A percentile compares a stretch with the other conserved stretches of the same genome.
phyloP scores from a whole-genome alignment of 257 asterid genomes.

The Lithospermum erythrorhizon region DNA sequence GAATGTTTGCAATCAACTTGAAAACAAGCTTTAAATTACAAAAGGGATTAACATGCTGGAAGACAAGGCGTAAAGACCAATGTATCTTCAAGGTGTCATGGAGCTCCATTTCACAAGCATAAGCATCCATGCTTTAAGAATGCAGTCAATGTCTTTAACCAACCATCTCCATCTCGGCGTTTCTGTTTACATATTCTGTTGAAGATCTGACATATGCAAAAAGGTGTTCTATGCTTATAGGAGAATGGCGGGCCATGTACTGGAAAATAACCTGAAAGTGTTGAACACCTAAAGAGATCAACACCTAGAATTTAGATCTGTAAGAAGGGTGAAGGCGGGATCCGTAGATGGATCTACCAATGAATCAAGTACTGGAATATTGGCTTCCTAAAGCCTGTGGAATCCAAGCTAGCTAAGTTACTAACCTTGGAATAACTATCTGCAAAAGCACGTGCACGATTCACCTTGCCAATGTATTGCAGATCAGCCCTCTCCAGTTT shows the following conservation, averaged over 20 bases:
- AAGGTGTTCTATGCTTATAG: conserved; percentile 65
- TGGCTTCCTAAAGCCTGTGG: background rate
- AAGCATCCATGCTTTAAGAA: background rate
- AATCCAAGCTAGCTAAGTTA: background rate
- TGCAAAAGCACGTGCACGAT: conserved; percentile 78
- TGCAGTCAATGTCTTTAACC: conserved; percentile 23
- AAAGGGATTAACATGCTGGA: too few relatives aligned
- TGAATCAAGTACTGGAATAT: background rate
- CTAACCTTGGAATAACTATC: conserved; percentile 93
- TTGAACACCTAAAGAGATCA: background rate
- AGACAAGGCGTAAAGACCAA: background rate
- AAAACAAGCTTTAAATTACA: too few relatives aligned
- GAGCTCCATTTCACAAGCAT: too few relatives aligned
- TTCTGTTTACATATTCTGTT: conserved; percentile 23
- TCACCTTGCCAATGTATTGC: conserved; percentile 62
- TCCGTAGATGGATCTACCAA: background rate
- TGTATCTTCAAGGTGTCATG: background rate
- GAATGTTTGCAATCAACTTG: too few relatives aligned
- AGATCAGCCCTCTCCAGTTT: conserved; percentile 75
- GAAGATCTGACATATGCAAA: conserved; percentile 36
- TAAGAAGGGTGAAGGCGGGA: too few relatives aligned
- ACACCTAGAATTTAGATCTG: background rate
- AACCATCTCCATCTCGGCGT: conserved; percentile 52
- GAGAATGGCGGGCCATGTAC: conserved; percentile 64
- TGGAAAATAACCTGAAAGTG: conserved; percentile 68